Percentiles rank a stretch among this genome's conserved stretches.
phyloP scores from a whole-genome alignment of 257 asterid genomes.

The Solanum tacnaense region DNA sequence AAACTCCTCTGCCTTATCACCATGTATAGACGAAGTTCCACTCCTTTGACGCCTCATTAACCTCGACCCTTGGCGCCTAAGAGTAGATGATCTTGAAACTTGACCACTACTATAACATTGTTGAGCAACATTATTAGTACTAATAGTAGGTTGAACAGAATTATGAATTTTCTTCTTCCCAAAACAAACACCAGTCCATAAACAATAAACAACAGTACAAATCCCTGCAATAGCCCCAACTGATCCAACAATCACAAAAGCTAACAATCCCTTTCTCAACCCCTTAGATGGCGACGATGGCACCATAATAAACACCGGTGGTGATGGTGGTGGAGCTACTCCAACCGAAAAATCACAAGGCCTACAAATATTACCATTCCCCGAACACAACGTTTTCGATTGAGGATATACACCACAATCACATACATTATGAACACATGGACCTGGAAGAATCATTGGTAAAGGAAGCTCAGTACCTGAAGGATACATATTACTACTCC shows the following conservation, averaged over 20 bases:
- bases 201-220: neutral
- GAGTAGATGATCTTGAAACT: neutral
- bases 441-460: slow-evolving; percentile 1
- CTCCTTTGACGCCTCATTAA: neutral
- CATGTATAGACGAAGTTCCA: neutral
- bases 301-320: neutral
- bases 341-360: neutral
- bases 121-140: neutral
- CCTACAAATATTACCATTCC: neutral
- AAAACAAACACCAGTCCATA: slow-evolving; percentile 2
- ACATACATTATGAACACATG: neutral
- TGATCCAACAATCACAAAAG: neutral
- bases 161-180: slow-evolving; percentile 3
- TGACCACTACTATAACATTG: neutral
- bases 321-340: neutral
- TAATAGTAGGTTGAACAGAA: neutral
- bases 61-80: neutral
- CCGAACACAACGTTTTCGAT: neutral
- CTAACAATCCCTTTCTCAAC: neutral
- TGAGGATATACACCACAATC: neutral
- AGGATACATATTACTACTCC: neutral
- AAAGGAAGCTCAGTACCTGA: neutral
- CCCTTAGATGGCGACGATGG: neutral
- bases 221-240: neutral
- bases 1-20: neutral